Evolutionary conservation across 495 filamentous ascomycete genomes (phyloP).

Genomic region (Penicillium cinerascens): DNA sequence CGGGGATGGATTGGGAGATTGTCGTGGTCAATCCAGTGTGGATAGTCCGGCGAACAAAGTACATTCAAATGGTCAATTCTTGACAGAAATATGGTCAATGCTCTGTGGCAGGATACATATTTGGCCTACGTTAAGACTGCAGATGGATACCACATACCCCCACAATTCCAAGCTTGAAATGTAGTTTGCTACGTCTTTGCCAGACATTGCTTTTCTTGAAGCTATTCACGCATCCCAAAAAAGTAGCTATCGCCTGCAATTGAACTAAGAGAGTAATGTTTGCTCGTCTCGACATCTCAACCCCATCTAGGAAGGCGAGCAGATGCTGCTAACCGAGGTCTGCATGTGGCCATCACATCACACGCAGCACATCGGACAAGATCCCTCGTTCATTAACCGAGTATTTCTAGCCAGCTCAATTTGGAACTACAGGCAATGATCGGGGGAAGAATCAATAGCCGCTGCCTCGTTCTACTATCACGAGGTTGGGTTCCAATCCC

Average conservation of each 20-base stretch:
- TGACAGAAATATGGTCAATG: not conserved
- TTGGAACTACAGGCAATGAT: not conserved
- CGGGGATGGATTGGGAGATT: not conserved
- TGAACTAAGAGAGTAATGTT: not conserved
- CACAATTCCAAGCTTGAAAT: not conserved
- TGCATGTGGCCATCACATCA: constrained; percentile 4
- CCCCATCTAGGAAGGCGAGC: not conserved
- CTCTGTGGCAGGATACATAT: not conserved
- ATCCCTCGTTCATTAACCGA: not conserved
- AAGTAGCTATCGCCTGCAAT: not conserved
- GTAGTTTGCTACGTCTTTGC: not conserved
- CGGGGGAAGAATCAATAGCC: not conserved
- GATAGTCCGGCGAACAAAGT: not conserved
- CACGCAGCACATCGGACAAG: not conserved
- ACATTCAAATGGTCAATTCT: not conserved
- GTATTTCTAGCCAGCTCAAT: not conserved
- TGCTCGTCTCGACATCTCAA: not conserved
- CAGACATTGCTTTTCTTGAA: not conserved
- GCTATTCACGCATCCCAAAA: not conserved
- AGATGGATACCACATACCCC: too few relatives aligned
- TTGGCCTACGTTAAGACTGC: not conserved
- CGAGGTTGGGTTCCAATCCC: not conserved
- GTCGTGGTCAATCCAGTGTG: too few relatives aligned
- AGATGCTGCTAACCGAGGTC: not conserved
- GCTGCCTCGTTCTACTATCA: not conserved